These are phyloP conservation scores for Saturnispora serradocipensis DNA, from an alignment of 805 yeast genomes.

Conservation along the genomic window DNA sequence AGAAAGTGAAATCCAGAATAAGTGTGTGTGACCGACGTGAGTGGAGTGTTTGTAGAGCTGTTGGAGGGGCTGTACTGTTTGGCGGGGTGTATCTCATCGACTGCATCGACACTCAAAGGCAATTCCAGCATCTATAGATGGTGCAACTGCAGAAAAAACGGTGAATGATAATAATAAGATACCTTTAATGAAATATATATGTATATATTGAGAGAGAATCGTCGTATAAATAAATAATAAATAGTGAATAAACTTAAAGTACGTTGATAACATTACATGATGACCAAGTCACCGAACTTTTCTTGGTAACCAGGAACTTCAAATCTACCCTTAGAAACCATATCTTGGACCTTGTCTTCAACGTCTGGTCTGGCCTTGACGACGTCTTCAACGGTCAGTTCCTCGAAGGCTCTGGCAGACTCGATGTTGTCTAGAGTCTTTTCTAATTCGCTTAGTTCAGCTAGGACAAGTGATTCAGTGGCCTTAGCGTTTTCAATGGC, in stretches of 20 bases:
- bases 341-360: constrained; percentile 88
- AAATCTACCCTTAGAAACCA: constrained; percentile 96
- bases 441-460: constrained; percentile 78
- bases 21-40: constrained; percentile 4
- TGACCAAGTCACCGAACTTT: constrained; percentile 94
- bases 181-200: background rate
- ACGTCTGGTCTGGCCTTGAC: constrained; percentile 95
- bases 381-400: constrained; percentile 92
- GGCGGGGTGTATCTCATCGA: background rate
- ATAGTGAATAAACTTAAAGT: constrained; percentile 8
- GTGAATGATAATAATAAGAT: background rate
- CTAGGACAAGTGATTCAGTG: constrained; percentile 81
- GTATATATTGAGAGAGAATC: constrained; percentile 6
- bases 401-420: constrained; percentile 94
- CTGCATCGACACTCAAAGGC: background rate
- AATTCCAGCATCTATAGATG: background rate
- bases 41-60: background rate
- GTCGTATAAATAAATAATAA: constrained; percentile 11
- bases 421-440: constrained; percentile 89
- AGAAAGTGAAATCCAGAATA: constrained; percentile 32
- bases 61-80: background rate
- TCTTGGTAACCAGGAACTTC: constrained; percentile 97
- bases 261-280: constrained; percentile 46
- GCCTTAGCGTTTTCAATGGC: constrained; percentile 92
- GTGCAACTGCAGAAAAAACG: background rate